Base-by-base conservation (phyloP, 257 asterid species). In the Fraxinus americana region DNA sequence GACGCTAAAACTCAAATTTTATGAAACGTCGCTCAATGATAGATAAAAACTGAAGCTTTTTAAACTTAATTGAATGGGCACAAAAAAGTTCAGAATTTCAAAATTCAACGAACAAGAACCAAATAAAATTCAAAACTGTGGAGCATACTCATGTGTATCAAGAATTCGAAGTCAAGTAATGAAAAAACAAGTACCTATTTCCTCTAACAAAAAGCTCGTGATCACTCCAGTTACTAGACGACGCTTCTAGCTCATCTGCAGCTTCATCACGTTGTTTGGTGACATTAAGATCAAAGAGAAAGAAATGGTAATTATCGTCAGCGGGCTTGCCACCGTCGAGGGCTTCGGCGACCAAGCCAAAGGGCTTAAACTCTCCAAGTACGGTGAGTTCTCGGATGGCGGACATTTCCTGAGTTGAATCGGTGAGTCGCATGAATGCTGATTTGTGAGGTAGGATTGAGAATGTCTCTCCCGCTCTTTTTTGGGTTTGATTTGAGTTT, bases 161-260 rank as follows among this genome's bases (percentile, higher is more conserved):
- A 25, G 35, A 27, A 63, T 25, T 27, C 69, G 14, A 59, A 59
- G n/a, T 59, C 67, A 25, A 54, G 27, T 63, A 23, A 63, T 23
- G 14, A 63, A 19, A 63, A 63, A 63, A 4, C 69, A 63, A 63
- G 35, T 50, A 89, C 92, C 91, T 84, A 68, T 87, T 87, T 76
- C 98, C 98, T 83, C 97, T 85, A 45, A 91, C 82, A 52, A 93
- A 91, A 67, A 95, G 87, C 80, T 95, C 99, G 81, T 93, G 94
- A 83, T 91, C 97, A 23, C 94, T 81, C 41, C 91, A 80, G 61
- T 83, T 91, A 73, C 84, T 80, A 21, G 92, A 82, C 17, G 86
- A 75, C 1, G 86, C 77, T 16, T 82, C 89, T 70, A 83, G 69
- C 67, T 80, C 89, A 17, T 85, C 85, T 1, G 84, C 82, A 16